phyloP scores from a whole-genome alignment of 352 stramenopile species.

The Globisporangium perplexum region DNA sequence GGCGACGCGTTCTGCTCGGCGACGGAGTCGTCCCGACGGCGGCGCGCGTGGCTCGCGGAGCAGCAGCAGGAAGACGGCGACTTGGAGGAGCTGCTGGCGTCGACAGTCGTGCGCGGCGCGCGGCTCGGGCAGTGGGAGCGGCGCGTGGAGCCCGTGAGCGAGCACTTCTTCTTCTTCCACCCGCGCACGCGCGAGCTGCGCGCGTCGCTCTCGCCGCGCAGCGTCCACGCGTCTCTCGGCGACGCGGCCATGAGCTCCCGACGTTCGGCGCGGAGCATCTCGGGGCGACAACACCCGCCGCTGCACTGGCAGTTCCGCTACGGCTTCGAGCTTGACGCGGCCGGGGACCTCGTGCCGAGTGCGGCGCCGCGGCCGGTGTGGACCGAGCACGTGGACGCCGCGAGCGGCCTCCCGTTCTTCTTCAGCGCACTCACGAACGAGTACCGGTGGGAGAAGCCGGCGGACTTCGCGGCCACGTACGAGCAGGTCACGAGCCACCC shows the following conservation, averaged over 20 bases:
- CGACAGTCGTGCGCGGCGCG: conserved; percentile 19
- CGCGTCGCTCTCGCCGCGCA: conserved; percentile 53
- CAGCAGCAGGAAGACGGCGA: conserved; percentile 14
- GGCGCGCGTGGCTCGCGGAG: conserved; percentile 41
- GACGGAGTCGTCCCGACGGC: conserved; percentile 32
- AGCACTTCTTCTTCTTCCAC: conserved; percentile 69
- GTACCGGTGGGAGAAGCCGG: conserved; percentile 73
- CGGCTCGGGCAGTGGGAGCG: conserved; percentile 58
- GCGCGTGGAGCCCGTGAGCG: conserved; percentile 53
- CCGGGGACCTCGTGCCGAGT: conserved; percentile 27
- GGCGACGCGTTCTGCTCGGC: conserved; percentile 31
- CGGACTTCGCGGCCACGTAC: conserved; percentile 53
- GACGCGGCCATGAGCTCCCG: conserved; percentile 16
- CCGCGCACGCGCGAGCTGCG: conserved; percentile 32
- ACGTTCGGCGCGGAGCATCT: conserved; percentile 22
- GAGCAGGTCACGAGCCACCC: conserved; percentile 32
- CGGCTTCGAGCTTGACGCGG: conserved; percentile 51
- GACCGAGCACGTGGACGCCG: conserved; percentile 51
- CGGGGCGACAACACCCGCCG: conserved; percentile 15
- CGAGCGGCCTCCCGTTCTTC: conserved; percentile 50
- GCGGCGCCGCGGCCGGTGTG: conserved; percentile 41
- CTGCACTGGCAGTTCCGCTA: conserved; percentile 76
- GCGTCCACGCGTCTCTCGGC: conserved; percentile 30
- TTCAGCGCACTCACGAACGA: conserved; percentile 69
- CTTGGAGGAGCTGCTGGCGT: conserved; percentile 24